These are phyloP conservation scores for Didymellaceae sp. DNA, from an alignment of 2,329 filamentous ascomycete species.

Conservation along the genomic window DNA sequence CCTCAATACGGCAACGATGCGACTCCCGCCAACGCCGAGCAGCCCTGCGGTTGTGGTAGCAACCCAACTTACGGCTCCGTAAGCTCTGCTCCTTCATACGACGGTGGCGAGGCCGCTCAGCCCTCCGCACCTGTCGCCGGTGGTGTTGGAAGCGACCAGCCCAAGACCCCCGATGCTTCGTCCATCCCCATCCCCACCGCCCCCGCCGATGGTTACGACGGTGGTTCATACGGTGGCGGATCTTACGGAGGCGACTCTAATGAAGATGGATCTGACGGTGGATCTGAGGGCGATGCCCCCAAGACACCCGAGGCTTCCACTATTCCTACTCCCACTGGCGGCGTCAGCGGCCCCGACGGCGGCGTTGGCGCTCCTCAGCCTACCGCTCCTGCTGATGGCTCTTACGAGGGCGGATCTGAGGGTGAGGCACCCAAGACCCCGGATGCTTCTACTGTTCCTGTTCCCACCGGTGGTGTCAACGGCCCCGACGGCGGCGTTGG, in stretches of 20 bases:
- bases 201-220: not conserved
- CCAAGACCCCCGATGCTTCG: not conserved
- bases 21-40: conserved; percentile 15
- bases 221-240: not conserved
- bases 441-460: no score
- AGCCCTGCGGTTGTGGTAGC: not conserved
- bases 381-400: not conserved
- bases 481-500: not conserved
- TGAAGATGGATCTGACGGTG: no score
- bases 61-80: not conserved
- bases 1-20: conserved; percentile 6
- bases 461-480: not conserved
- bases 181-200: not conserved
- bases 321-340: not conserved
- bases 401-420: not conserved
- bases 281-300: no score
- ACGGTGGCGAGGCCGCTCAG: no score
- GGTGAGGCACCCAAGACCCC: not conserved
- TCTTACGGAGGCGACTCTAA: not conserved
- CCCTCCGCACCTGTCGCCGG: not conserved
- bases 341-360: not conserved
- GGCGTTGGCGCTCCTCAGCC: not conserved
- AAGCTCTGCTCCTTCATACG: not conserved
- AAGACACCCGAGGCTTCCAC: not conserved
- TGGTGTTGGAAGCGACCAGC: not conserved